phyloP scores from a whole-genome alignment of 73 alveolate genomes.

The Symbiodinium pilosum region DNA sequence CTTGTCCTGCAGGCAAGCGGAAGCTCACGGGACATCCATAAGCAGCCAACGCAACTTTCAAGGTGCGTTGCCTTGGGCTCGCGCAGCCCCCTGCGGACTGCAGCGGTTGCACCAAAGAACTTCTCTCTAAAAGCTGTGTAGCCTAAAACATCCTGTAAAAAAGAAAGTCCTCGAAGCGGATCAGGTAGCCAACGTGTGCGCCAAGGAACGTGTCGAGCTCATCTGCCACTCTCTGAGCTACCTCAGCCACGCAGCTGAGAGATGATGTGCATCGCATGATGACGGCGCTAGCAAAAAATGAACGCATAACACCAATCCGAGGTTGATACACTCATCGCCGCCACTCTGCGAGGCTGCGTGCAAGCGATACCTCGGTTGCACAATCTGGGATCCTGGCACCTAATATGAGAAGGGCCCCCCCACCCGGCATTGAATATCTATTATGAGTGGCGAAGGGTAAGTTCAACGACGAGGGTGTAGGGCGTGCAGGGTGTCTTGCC shows the following conservation, averaged over 20 bases:
- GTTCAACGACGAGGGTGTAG: too few species aligned
- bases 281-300: neutral
- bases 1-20: constrained; percentile 97
- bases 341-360: constrained; percentile 99
- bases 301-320: neutral
- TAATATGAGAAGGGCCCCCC: too few species aligned
- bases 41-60: neutral
- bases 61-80: too few species aligned
- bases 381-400: too few species aligned
- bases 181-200: constrained; percentile 99
- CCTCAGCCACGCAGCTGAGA: too few species aligned
- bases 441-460: too few species aligned
- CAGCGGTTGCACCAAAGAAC: too few species aligned
- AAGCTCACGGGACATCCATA: neutral
- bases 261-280: neutral
- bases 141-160: too few species aligned
- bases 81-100: too few species aligned
- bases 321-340: constrained; percentile 99
- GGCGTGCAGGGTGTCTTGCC: too few species aligned
- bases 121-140: constrained; percentile 97
- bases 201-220: constrained; percentile 99
- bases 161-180: constrained; percentile 99
- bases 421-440: too few species aligned
- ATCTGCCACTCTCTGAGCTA: constrained; percentile 98
- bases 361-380: constrained; percentile 97